phyloP scores from a whole-genome alignment of 441 rosid genomes.

The Populus trichocarpa region DNA sequence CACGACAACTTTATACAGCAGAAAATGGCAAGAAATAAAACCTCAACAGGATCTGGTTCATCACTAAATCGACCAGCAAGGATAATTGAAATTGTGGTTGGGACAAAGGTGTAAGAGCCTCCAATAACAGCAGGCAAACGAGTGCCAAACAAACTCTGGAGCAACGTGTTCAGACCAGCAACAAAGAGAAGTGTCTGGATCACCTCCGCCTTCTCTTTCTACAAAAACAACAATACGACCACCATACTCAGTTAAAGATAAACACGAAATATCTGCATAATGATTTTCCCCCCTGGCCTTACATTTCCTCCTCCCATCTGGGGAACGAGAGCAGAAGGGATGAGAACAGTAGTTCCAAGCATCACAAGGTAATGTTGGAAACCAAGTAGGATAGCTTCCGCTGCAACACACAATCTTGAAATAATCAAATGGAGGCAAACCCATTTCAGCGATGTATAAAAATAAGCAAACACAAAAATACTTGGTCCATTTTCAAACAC shows the following conservation, averaged over 20 bases:
- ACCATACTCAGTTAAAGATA: not conserved
- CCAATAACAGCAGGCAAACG: slow-evolving; percentile 91
- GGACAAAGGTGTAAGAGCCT: slow-evolving; percentile 83
- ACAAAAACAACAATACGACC: slow-evolving; percentile 20
- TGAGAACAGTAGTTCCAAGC: slow-evolving; percentile 71
- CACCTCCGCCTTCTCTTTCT: slow-evolving; percentile 93
- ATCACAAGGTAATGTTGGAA: slow-evolving; percentile 55
- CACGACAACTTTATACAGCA: not conserved
- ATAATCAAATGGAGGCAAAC: slow-evolving; percentile 11
- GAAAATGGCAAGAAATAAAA: slow-evolving; percentile 26
- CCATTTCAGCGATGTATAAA: not conserved
- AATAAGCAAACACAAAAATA: not conserved
- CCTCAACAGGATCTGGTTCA: slow-evolving; percentile 65
- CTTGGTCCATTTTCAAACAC: not conserved
- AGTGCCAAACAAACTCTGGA: slow-evolving; percentile 69
- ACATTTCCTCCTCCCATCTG: slow-evolving; percentile 99
- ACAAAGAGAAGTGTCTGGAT: slow-evolving; percentile 92
- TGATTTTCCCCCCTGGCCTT: slow-evolving; percentile 25
- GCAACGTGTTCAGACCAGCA: slow-evolving; percentile 91
- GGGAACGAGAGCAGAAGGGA: slow-evolving; percentile 90
- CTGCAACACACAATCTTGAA: slow-evolving; percentile 38
- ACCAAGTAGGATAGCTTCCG: slow-evolving; percentile 90
- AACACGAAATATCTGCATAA: not conserved
- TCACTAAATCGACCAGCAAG: slow-evolving; percentile 83
- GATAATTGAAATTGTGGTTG: slow-evolving; percentile 86